These are phyloP conservation scores for Arthrobotrys megalospora DNA, from an alignment of 2,329 filamentous ascomycete genomes.

Conservation along the genomic window DNA sequence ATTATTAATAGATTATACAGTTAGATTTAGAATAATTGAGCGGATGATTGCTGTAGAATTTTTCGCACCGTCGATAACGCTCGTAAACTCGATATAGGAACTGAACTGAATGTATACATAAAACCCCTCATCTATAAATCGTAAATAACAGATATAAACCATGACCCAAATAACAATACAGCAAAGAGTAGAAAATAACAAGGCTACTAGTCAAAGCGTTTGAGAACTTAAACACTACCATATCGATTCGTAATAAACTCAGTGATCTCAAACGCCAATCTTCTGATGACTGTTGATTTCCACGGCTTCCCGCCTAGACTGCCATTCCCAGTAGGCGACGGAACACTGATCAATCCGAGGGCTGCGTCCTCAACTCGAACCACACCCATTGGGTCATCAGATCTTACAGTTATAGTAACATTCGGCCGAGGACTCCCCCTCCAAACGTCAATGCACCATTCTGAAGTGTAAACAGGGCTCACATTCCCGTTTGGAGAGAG, in stretches of 20 bases:
- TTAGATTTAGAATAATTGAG: not conserved
- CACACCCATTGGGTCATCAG: conserved; percentile 66
- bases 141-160: not conserved
- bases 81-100: not conserved
- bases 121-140: conserved; percentile 12
- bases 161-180: not conserved
- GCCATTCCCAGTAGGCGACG: conserved; percentile 72
- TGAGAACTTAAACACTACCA: conserved; percentile 14
- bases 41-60: not conserved
- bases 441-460: conserved; percentile 97
- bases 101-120: conserved; percentile 12
- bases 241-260: conserved; percentile 38
- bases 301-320: conserved; percentile 68
- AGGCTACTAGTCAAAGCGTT: not conserved
- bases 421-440: conserved; percentile 87
- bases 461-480: conserved; percentile 90
- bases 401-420: conserved; percentile 78
- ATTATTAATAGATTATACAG: not conserved
- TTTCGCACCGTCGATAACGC: not conserved
- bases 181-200: not conserved
- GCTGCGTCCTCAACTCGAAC: conserved; percentile 67
- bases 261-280: conserved; percentile 42
- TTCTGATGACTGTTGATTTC: conserved; percentile 40
- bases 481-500: conserved; percentile 71
- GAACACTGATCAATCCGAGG: conserved; percentile 74